Evolutionary conservation across 2,329 filamentous ascomycete species (phyloP), one percentile per base, ranked within the genome.

Genomic region (Ambrosiella xylebori): DNA sequence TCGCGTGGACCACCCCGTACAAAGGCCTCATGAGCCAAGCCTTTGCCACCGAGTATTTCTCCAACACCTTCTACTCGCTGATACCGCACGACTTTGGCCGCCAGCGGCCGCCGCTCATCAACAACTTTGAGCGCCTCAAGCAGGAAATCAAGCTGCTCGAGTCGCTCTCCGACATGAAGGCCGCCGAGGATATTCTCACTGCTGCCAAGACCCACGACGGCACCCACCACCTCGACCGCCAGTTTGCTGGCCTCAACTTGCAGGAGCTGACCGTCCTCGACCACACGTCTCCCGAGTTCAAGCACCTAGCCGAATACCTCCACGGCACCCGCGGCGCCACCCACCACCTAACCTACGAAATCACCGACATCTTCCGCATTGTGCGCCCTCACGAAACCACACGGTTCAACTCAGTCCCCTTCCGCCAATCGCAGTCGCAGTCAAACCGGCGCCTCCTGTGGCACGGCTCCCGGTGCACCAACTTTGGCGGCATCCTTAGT

Each of bases 31-130:
- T 27, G 19, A 27, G 19, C 19, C 19, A 27, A 3, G 19, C 19
- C 19, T 49, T 62, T 0, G 78, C 80, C 0, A 75, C 76, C 1
- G 81, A 86, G 63, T 66, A 77, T 0, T 71, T 91, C 1, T 90
- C 87, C 38, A 90, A 94, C 64, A 71, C 75, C 9, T 95, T 87
- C 69, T 93, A 90, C 68, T 86, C 84, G 0, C 72, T 85, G 45
- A 94, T 95, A 61, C 89, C 89, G 0, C 88, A 95, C 65, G 78
- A 73, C 38, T 91, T 93, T 68, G 86, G 88, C 7, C 82, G 87
- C 38, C 78, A 79, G 50, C 75, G 82, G 0, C 86, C 88, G 0
- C 85, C 86, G 0, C 65, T 90, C 63, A 85, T 95, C 64, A 67
- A 68, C 39, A 71, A 71, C 44, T 66, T 77, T 17, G 63, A 63